These are phyloP conservation scores for Escovopsis weberi DNA, from an alignment of 2,329 filamentous ascomycete species.

Conservation along the genomic window DNA sequence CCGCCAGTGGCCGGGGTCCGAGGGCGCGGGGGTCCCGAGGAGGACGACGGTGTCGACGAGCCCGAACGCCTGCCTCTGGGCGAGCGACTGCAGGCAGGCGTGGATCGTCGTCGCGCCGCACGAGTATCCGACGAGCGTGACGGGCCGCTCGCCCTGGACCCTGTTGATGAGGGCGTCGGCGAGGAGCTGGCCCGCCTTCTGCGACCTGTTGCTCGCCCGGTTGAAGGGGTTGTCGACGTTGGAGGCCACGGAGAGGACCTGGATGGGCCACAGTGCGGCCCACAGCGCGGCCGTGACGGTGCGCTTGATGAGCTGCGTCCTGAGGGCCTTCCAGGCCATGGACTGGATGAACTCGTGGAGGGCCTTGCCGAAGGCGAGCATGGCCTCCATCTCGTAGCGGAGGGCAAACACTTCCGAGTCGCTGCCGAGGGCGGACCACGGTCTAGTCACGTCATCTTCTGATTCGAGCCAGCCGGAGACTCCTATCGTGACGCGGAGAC, in stretches of 20 bases:
- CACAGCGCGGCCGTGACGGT: slow-evolving; percentile 55
- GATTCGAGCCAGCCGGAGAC: slow-evolving; percentile 75
- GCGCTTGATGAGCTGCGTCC: slow-evolving; percentile 58
- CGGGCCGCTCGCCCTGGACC: slow-evolving; percentile 67
- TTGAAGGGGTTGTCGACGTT: slow-evolving; percentile 72
- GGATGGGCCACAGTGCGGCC: slow-evolving; percentile 56
- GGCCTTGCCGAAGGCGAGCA: slow-evolving; percentile 62
- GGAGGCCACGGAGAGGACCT: slow-evolving; percentile 49
- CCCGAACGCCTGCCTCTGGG: slow-evolving; percentile 67
- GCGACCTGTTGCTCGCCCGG: slow-evolving; percentile 59
- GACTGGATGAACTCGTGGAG: slow-evolving; percentile 58
- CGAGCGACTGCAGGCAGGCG: slow-evolving; percentile 62
- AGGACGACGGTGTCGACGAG: slow-evolving; percentile 72
- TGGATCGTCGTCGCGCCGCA: slow-evolving; percentile 72
- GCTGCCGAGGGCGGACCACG: slow-evolving; percentile 61
- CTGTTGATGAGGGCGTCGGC: slow-evolving; percentile 72
- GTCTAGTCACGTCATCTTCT: slow-evolving; percentile 60
- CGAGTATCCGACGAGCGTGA: slow-evolving; percentile 70
- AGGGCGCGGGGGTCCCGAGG: slow-evolving; percentile 68
- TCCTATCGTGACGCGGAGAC: slow-evolving; percentile 68
- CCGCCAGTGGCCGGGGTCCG: slow-evolving; percentile 58
- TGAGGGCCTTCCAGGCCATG: slow-evolving; percentile 61
- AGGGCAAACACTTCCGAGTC: slow-evolving; percentile 72
- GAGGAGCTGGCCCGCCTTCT: slow-evolving; percentile 66
- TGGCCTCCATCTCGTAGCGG: slow-evolving; percentile 64